Evolutionary conservation across 352 stramenopile species (phyloP).

Genomic region (Phytophthora constricta): DNA sequence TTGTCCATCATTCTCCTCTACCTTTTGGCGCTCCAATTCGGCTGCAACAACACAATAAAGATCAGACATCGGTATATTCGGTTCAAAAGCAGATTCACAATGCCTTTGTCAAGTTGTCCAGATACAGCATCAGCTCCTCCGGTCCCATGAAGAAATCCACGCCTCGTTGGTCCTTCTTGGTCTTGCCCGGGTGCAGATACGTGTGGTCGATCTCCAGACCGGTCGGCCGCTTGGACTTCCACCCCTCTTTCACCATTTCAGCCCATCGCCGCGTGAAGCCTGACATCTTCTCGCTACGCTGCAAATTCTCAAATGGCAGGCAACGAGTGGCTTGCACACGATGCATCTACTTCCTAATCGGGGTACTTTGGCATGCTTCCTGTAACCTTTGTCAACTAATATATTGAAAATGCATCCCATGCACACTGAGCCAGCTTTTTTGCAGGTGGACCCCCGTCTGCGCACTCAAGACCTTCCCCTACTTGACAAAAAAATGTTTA

Average conservation of each 20-base stretch:
- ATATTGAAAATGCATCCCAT: not conserved
- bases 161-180: conserved; percentile 12
- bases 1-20: not conserved
- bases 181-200: conserved; percentile 12
- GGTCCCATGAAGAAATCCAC: conserved; percentile 13
- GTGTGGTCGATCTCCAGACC: conserved; percentile 1
- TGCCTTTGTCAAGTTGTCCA: conserved; percentile 4
- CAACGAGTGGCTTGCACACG: not conserved
- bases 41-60: not conserved
- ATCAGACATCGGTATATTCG: not conserved
- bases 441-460: not conserved
- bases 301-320: not conserved
- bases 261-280: conserved; percentile 1
- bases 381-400: not conserved
- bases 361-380: not conserved
- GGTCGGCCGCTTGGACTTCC: not conserved
- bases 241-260: not conserved
- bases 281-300: not conserved
- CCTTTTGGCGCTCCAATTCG: not conserved
- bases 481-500: conserved; percentile 1
- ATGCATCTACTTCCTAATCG: not conserved
- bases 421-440: not conserved
- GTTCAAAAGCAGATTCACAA: not conserved
- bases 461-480: not conserved
- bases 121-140: conserved; percentile 7